Base-by-base conservation (phyloP, 2,329 filamentous ascomycete genomes). In the Ascochyta viciae-villosae region DNA sequence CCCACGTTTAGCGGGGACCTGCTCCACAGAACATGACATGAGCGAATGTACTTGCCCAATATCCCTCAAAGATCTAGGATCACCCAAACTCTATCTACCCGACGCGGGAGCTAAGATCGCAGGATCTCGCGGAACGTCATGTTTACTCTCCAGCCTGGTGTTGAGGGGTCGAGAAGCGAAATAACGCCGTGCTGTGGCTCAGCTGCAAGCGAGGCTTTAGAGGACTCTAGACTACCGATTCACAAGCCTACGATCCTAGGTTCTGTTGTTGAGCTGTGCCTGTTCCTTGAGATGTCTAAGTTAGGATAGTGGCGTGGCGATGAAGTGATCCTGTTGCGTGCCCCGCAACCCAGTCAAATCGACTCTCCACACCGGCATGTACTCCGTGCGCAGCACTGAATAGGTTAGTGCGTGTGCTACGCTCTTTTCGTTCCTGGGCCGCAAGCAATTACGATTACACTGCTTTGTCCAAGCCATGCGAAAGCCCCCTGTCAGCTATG, bases 51-150 rank as follows among this genome's bases (percentile, higher is more conserved):
- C 60, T 59, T 57, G 40, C 44, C 60, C 34, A 64, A 64, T 54
- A 46, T 60, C 22, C 47, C 53, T 61, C 62, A 60, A 33, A 51
- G 50, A 63, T 63, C 59, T 48, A 47, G 40, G 64, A 64, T 70
- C 56, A 40, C 51, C 50, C 52, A 59, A 71, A 71, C 64, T 69
- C 50, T 66, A 72, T 71, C 69, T 73, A 68, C 42, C 64, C 63
- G 63, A 68, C 54, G 57, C 69, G 70, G 70, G 67, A 71, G 50
- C 70, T 74, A 73, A 63, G 54, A 72, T 67, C 65, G 61, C 54
- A 65, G 65, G 62, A 71, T 73, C 66, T 68, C 52, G 59, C 51
- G 19, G 56, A 58, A 64, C 61, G 62, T 68, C 65, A 68, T 59
- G 38, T 46, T 46, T 47, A 43, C 41, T 56, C 52, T 45, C 13